Conservation (phyloP, 1,284 basidiomycete genomes). For the Lignosus rhinocerotis region DNA sequence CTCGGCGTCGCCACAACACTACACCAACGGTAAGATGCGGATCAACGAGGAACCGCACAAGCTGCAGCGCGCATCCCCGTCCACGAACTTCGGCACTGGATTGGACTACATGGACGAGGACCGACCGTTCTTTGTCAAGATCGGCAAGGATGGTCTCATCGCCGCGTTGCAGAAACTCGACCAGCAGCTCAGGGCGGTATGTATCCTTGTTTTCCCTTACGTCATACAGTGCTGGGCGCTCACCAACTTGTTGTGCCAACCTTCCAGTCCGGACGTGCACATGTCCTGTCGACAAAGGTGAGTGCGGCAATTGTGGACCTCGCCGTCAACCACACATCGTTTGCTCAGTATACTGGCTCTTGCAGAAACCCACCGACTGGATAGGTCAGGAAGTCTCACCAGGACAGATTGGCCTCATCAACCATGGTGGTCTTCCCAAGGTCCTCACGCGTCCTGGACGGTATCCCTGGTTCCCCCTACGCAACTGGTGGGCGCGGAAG, state of each 20-base stretch:
- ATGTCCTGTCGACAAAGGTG: conserved; percentile 44
- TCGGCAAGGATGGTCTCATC: conserved; percentile 62
- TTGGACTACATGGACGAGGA: conserved; percentile 42
- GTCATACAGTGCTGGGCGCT: neutral
- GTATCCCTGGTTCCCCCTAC: conserved; percentile 71
- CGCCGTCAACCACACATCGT: neutral
- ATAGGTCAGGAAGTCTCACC: conserved; percentile 68
- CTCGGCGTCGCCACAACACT: conserved; percentile 6
- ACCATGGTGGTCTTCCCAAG: conserved; percentile 78
- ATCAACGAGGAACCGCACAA: conserved; percentile 12
- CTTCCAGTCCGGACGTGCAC: conserved; percentile 50
- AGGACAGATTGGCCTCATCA: conserved; percentile 67
- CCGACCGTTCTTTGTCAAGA: conserved; percentile 67
- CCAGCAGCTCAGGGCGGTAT: conserved; percentile 44
- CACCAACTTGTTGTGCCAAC: neutral
- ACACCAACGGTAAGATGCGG: conserved; percentile 9
- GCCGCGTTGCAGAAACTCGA: conserved; percentile 68
- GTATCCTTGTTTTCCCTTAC: conserved; percentile 34
- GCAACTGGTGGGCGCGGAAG: conserved; percentile 79
- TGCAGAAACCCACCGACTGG: conserved; percentile 62
- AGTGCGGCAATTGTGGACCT: neutral
- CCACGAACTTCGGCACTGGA: conserved; percentile 21
- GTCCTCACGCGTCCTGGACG: conserved; percentile 69
- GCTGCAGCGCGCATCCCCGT: neutral
- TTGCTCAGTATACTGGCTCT: too few relatives aligned